phyloP scores from a whole-genome alignment of 2,329 filamentous ascomycete species.

The Zalaria sp. region DNA sequence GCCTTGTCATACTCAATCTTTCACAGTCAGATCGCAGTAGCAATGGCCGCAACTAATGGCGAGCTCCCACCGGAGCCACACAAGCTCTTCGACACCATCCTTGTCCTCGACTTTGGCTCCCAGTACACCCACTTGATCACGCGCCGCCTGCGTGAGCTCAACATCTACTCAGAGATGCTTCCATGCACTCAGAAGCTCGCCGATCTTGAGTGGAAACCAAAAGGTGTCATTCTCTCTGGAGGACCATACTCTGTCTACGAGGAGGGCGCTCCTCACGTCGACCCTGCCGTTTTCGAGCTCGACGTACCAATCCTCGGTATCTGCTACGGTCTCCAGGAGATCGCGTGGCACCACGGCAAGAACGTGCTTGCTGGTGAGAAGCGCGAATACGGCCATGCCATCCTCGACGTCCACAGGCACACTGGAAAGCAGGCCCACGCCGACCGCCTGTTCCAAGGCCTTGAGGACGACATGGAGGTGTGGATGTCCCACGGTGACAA shows the following conservation, averaged over 20 bases:
- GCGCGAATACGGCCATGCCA: slow-evolving; percentile 58
- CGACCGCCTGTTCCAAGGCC: slow-evolving; percentile 63
- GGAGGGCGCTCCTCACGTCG: slow-evolving; percentile 60
- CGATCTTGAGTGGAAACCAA: slow-evolving; percentile 65
- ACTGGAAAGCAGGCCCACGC: slow-evolving; percentile 45
- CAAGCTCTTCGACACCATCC: slow-evolving; percentile 49
- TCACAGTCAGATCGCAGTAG: not conserved
- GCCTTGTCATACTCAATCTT: not conserved
- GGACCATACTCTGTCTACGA: slow-evolving; percentile 73
- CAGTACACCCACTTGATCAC: slow-evolving; percentile 65
- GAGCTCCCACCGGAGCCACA: slow-evolving; percentile 30
- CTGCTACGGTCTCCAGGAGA: slow-evolving; percentile 56
- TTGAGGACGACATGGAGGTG: slow-evolving; percentile 56
- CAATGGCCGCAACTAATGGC: slow-evolving; percentile 14
- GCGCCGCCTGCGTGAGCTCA: slow-evolving; percentile 60
- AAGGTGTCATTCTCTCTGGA: slow-evolving; percentile 67
- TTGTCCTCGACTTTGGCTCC: slow-evolving; percentile 58
- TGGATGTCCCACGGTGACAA: slow-evolving; percentile 91
- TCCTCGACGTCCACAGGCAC: slow-evolving; percentile 46
- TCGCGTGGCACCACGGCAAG: slow-evolving; percentile 54
- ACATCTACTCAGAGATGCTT: slow-evolving; percentile 78
- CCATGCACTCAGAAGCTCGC: slow-evolving; percentile 71
- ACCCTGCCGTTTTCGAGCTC: slow-evolving; percentile 68
- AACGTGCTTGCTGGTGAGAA: slow-evolving; percentile 56
- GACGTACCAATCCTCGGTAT: slow-evolving; percentile 47